Evolutionary conservation across 257 asterid species (phyloP), one percentile per base, ranked within the genome.

Genomic region (Solanum tarijense): DNA sequence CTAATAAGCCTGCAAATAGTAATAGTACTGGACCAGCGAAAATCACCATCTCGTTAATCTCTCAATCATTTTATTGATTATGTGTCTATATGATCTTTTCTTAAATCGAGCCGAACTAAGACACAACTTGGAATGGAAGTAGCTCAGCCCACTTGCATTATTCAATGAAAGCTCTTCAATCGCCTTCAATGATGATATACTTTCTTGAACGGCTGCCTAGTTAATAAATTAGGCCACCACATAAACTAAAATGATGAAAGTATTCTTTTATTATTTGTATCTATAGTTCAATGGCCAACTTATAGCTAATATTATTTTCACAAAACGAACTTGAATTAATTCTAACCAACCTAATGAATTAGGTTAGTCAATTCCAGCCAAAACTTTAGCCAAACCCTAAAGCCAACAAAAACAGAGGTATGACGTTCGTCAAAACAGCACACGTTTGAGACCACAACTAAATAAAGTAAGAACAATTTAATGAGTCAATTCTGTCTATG

Each of bases 371-470:
- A 36, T 9, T 48, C 4, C 32, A 27, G 39, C 39, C 27, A 81
- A 81, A 29, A 39, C 9, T 0, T 43, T 43, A 12, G 52, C 52
- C 48, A 41, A 11, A 11, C 52, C 0, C 9, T 16, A 52, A 52
- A 48, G 87, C 89, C 93, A 90, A 90, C 72, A 66, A 84, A 84
- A 55, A 10, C 46, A 90, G 90, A 87, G 91, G 92, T 90, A 89
- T 83, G 89, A 88, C 93, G 90, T 90, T 91, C 88, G 52, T 91
- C 60, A 90, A 92, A 87, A 81, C 68, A 91, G 87, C 87, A 73
- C 75, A 90, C 93, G 91, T 90, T 89, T 78, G 92, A 87, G 83
- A 92, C 86, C 89, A 55, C 66, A 87, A 86, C 82, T 89, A 91
- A 79, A 91, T 91, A 89, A 86, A 89, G 87, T 35, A 87, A 90